These are phyloP conservation scores for Neurospora tetraspora DNA, from an alignment of 495 filamentous ascomycete genomes.

Conservation along the genomic window DNA sequence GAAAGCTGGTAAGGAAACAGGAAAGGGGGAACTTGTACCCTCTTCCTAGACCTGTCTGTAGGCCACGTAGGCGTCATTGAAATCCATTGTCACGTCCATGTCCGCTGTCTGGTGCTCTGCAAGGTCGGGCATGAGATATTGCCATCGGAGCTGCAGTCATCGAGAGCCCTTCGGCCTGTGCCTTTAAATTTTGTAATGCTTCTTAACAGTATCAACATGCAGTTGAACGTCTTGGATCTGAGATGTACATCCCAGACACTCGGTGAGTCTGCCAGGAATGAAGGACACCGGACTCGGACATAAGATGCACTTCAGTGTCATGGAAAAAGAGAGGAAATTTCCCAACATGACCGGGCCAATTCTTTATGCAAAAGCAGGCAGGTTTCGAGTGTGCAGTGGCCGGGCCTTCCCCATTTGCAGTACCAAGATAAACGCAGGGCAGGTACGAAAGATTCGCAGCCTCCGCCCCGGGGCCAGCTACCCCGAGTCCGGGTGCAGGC, in stretches of 20 bases:
- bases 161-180: too few species aligned
- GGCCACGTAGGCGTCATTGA: neutral
- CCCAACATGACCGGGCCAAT: too few species aligned
- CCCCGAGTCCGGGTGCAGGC: neutral
- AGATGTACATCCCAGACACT: neutral
- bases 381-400: neutral
- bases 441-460: neutral
- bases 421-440: neutral
- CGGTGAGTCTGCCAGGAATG: neutral
- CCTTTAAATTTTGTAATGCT: too few species aligned
- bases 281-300: neutral
- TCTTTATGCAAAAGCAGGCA: neutral
- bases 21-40: neutral
- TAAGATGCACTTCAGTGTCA: neutral
- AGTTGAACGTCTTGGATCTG: neutral
- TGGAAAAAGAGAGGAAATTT: too few species aligned
- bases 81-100: neutral
- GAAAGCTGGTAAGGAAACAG: neutral
- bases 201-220: neutral
- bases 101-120: neutral
- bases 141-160: neutral
- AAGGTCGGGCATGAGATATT: neutral
- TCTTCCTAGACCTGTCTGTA: neutral
- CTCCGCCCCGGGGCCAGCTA: neutral
- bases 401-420: neutral